These are phyloP conservation scores for Amaranthus cruentus DNA, from an alignment of 148 eudicot genomes.

Conservation along the genomic window DNA sequence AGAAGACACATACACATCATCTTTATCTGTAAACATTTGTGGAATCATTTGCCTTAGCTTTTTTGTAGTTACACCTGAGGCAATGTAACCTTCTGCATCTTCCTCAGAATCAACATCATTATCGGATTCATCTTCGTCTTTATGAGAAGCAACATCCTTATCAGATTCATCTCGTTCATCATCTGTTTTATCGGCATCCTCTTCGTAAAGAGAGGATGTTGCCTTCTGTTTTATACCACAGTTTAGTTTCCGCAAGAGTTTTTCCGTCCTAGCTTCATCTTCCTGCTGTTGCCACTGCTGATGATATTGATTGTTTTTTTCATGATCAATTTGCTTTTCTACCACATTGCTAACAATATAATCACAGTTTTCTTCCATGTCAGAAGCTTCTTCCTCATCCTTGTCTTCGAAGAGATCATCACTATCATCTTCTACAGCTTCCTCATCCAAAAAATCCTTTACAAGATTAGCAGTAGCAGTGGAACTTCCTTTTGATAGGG, in stretches of 20 bases:
- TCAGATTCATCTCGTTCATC: conserved; percentile 34
- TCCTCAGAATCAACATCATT: conserved; percentile 31
- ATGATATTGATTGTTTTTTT: conserved; percentile 70
- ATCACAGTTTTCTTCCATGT: conserved; percentile 62
- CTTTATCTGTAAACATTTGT: conserved; percentile 68
- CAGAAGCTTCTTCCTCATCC: conserved; percentile 54
- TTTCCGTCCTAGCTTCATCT: conserved; percentile 84
- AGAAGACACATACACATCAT: conserved; percentile 70
- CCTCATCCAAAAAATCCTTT: conserved; percentile 81
- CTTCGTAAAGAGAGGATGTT: conserved; percentile 31
- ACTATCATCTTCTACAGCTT: conserved; percentile 89
- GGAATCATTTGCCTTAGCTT: conserved; percentile 71
- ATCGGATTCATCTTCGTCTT: conserved; percentile 24
- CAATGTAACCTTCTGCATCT: not conserved
- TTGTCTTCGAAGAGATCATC: conserved; percentile 66
- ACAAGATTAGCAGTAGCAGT: conserved; percentile 73
- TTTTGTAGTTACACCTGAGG: conserved; percentile 40
- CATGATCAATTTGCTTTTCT: conserved; percentile 64
- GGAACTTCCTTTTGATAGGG: conserved; percentile 23
- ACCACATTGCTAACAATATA: conserved; percentile 61
- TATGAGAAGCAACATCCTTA: conserved; percentile 31
- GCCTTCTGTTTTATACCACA: conserved; percentile 42
- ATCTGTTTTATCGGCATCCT: conserved; percentile 31
- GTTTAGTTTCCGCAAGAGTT: conserved; percentile 67
- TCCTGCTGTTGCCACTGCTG: conserved; percentile 91